Base-by-base conservation (phyloP, 306 rosid genomes). In the Sindora glabra region DNA sequence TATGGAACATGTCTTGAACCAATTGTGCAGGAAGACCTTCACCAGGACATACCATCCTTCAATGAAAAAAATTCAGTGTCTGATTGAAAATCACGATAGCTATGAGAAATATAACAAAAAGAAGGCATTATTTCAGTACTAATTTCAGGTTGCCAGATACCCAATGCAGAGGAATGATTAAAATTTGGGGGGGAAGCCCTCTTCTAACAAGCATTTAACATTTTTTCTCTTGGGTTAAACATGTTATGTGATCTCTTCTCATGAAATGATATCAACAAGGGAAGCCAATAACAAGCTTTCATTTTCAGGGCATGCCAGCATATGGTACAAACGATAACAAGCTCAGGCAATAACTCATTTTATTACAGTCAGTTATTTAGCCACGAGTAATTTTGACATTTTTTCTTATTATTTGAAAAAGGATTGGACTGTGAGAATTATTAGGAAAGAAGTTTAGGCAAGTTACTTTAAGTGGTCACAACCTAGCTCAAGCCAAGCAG, bases 21-120 rank as follows among this genome's bases (percentile, higher is more conserved):
- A 86, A 58, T 42, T 86, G 95, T 37, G 95, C 68, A 3, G 99
- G 97, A 61, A 94, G 84, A 72, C 99, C 99, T 72, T 94, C 91
- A 38, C 99, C 99, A 3, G 99, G 97, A 81, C 95, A 89, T 48
- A 77, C 94, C 69, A 94, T 80, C 87, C 97, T 89, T 84, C 74
- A 64, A 62, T 0, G 49, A 69, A 45, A 23, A 38, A 59, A 32
- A 59, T 54, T 33, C 22, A 25, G 8, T 34, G 63, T 47, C 6
- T 51, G 18, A n/a, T 25, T 52, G 34, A 52, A 59, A 36, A 60
- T 17, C 17, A 40, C 23, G 42, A 62, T 39, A 60, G 60, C 40
- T 10, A 49, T 13, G 37, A 30, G 56, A 65, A 48, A 48, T 37
- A 50, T 14, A 36, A 36, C 11, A 39, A 23, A 44, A 24, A 36